These are phyloP conservation scores for Xylaria sp. DNA, from an alignment of 2,329 filamentous ascomycete genomes.

Conservation along the genomic window DNA sequence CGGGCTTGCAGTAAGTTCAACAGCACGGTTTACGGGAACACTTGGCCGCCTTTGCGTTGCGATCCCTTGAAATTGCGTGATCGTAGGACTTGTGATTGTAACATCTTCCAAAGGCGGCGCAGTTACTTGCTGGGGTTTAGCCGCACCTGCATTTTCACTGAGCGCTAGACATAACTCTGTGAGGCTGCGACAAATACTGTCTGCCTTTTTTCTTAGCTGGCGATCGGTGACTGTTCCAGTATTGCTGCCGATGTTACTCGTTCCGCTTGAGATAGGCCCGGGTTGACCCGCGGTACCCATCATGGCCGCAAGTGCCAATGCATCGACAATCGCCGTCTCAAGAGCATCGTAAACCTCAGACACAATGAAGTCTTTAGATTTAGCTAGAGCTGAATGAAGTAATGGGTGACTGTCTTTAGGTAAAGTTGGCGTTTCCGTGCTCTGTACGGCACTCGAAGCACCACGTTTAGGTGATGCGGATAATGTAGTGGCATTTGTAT, in stretches of 20 bases:
- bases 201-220: conserved; percentile 87
- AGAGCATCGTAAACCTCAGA: conserved; percentile 80
- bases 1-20: conserved; percentile 56
- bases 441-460: conserved; percentile 60
- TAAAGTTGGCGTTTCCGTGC: conserved; percentile 57
- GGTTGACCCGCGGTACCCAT: conserved; percentile 78
- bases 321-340: conserved; percentile 84
- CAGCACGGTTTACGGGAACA: conserved; percentile 53
- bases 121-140: conserved; percentile 50
- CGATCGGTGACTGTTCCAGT: conserved; percentile 73
- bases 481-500: conserved; percentile 84
- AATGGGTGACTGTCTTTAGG: conserved; percentile 76
- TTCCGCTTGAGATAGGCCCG: conserved; percentile 73
- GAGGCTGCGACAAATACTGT: conserved; percentile 90
- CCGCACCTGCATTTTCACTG: conserved; percentile 66
- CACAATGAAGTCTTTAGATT: conserved; percentile 76
- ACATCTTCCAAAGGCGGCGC: conserved; percentile 45
- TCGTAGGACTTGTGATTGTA: conserved; percentile 57
- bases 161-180: conserved; percentile 93
- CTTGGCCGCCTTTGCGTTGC: conserved; percentile 55
- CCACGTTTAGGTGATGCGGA: conserved; percentile 87
- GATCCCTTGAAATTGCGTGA: conserved; percentile 55
- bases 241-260: conserved; percentile 68
- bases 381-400: conserved; percentile 81
- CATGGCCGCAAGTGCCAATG: conserved; percentile 80